Conservation (phyloP, 768 basidiomycete genomes). For the Suillus lakei region DNA sequence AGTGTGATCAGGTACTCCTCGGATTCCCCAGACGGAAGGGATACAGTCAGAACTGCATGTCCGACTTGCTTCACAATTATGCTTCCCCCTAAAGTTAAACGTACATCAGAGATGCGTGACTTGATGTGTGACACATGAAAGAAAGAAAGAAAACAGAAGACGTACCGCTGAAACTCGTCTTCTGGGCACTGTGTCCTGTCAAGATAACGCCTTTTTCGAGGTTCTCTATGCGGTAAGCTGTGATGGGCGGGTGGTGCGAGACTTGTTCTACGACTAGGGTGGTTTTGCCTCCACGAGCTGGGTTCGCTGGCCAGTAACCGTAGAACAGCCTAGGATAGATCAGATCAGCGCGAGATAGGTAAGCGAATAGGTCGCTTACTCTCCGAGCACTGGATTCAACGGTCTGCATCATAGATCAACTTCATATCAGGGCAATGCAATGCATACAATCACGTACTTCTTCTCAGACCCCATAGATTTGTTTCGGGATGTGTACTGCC, state of each 20-base stretch:
- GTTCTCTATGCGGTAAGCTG: constrained; percentile 89
- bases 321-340: constrained; percentile 70
- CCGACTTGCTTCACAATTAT: constrained; percentile 95
- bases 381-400: constrained; percentile 93
- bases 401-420: constrained; percentile 56
- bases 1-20: constrained; percentile 91
- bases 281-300: constrained; percentile 76
- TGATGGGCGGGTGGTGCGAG: constrained; percentile 92
- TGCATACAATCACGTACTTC: constrained; percentile 60
- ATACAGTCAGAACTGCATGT: constrained; percentile 82
- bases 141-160: constrained; percentile 8
- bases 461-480: constrained; percentile 98
- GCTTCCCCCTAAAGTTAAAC: constrained; percentile 52
- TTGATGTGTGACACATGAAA: not conserved
- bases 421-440: constrained; percentile 1
- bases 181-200: constrained; percentile 91
- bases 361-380: constrained; percentile 50
- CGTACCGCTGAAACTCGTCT: constrained; percentile 87
- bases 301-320: constrained; percentile 79
- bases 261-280: constrained; percentile 91
- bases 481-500: constrained; percentile 93
- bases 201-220: constrained; percentile 72
- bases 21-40: constrained; percentile 54
- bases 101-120: constrained; percentile 5
- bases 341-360: not conserved